These are phyloP conservation scores for Boletus insuetus DNA, from an alignment of 768 basidiomycete species.

Conservation along the genomic window DNA sequence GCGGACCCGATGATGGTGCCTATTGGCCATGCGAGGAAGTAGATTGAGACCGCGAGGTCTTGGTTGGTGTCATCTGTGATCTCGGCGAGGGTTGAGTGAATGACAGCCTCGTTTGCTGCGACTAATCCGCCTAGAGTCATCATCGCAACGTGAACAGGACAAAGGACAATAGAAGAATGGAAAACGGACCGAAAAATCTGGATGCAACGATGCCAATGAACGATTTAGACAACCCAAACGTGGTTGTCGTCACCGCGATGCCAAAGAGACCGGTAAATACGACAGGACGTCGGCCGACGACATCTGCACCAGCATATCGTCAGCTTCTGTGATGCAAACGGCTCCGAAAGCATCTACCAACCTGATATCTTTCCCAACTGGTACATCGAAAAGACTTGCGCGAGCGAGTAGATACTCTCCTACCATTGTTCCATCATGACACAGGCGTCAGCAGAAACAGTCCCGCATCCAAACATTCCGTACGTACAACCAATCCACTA, in stretches of 20 bases:
- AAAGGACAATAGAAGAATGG: not conserved
- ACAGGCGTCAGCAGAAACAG: not conserved
- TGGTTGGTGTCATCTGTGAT: conserved; percentile 63
- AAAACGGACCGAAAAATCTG: conserved; percentile 48
- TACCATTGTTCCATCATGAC: conserved; percentile 18
- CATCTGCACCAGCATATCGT: conserved; percentile 35
- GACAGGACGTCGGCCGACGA: conserved; percentile 59
- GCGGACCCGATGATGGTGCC: conserved; percentile 53
- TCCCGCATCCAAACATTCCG: conserved; percentile 9
- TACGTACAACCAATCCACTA: conserved; percentile 57
- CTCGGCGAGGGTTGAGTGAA: conserved; percentile 59
- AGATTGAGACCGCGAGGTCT: conserved; percentile 55
- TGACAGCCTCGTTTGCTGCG: conserved; percentile 59
- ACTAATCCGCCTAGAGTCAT: conserved; percentile 48
- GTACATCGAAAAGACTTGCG: conserved; percentile 58
- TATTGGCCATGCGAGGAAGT: conserved; percentile 54
- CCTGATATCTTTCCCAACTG: conserved; percentile 61
- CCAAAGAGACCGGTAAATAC: conserved; percentile 53
- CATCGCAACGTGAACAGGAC: not conserved
- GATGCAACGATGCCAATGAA: conserved; percentile 46
- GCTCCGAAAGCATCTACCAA: conserved; percentile 10
- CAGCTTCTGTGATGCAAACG: not conserved
- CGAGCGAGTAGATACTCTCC: conserved; percentile 63
- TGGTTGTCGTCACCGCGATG: conserved; percentile 46
- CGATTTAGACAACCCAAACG: conserved; percentile 57